Evolutionary conservation across 257 asterid species (phyloP), one percentile per base, ranked within the genome.

Genomic region (Solanum phureja): DNA sequence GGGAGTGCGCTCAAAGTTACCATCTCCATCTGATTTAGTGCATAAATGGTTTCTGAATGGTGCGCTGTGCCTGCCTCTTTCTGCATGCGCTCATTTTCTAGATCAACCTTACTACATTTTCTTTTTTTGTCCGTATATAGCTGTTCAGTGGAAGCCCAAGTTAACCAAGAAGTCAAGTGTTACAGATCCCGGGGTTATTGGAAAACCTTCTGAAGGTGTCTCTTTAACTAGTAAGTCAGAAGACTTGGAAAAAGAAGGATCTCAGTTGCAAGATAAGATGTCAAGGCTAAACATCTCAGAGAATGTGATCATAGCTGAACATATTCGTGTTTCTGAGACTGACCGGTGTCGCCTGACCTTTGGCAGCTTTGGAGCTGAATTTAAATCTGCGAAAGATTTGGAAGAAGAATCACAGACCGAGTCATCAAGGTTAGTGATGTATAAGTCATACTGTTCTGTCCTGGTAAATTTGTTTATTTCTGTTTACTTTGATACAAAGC

Each of bases 291-390:
- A 92, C 88, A 84, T 94, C 33, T 89, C 96, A 75, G 98, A 94
- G 90, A 96, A 96, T 86, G 99, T 97, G 88, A 94, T 96, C 91
- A 93, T 97, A 88, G 99, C 99, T 87, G 91, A 98, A 83, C 98
- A 96, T 86, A 94, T 97, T 74, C 98, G 98, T 44, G 98, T 95
- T 83, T 94, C 99, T 27, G 99, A 96, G 89, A 88, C 94, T 27
- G 99, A 94, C 87, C 92, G 96, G 88, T 91, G 92, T 90, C 95
- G 95, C 72, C 93, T 97, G 86, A 94, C 95, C 82, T 97, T 97
- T 91, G 99, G 99, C 91, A 94, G 95, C 95, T 90, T 97, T 87
- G 98, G 95, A 35, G 73, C 93, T 79, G 95, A 93, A 79, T 90
- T 93, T 86, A 95, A 89, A 72, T 72, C 92, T 86, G 83, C 83